Conservation (phyloP, 2,329 filamentous ascomycete species). For the Ophiosphaerella herpotricha region DNA sequence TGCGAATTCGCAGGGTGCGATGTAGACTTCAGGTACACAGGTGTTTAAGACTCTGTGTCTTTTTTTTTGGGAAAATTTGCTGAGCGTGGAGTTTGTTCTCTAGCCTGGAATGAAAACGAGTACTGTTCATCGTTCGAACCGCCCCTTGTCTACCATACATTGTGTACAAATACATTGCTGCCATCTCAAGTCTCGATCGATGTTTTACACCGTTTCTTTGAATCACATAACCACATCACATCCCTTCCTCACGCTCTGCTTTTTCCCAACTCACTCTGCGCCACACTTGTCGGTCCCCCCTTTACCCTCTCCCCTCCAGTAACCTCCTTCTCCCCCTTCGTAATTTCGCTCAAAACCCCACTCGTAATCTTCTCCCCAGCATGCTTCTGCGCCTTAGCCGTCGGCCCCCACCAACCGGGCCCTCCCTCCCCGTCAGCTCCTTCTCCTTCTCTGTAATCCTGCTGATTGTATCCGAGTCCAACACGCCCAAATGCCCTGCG, state of each 20-base stretch:
- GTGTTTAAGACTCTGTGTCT: too few species aligned
- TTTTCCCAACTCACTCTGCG: conserved; percentile 41
- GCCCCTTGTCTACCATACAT: too few species aligned
- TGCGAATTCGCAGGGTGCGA: conserved; percentile 15
- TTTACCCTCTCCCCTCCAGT: conserved; percentile 39
- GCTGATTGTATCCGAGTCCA: conserved; percentile 32
- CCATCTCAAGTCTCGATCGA: not conserved
- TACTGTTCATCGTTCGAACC: too few species aligned
- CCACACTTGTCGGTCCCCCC: conserved; percentile 34
- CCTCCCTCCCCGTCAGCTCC: conserved; percentile 25
- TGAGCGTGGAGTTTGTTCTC: too few species aligned
- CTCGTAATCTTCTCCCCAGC: conserved; percentile 35
- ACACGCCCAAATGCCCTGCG: conserved; percentile 18
- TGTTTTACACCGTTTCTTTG: not conserved
- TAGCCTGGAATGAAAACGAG: too few species aligned
- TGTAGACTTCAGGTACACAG: not conserved
- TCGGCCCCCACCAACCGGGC: conserved; percentile 30
- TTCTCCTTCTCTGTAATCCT: conserved; percentile 40
- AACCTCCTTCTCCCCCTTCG: conserved; percentile 39
- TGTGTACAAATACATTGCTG: not conserved
- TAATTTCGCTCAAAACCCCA: conserved; percentile 39
- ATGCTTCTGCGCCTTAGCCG: conserved; percentile 37
- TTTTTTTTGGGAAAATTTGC: too few species aligned
- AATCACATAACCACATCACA: not conserved
- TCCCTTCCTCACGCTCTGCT: conserved; percentile 17